Base-by-base conservation (phyloP, 257 asterid species). In the Solanum ossicruentum region DNA sequence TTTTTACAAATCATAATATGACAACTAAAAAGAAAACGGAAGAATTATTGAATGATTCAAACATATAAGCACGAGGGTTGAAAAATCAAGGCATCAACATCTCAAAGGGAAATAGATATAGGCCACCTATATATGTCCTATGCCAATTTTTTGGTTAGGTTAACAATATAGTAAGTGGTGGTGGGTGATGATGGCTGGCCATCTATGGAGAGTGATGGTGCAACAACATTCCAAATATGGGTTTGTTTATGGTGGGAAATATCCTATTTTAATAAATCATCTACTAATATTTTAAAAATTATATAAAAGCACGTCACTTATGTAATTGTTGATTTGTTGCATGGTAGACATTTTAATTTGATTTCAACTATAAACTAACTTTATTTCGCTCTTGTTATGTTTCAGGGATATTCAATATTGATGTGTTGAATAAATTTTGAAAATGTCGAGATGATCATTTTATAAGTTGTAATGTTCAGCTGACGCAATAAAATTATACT, bases 1-100 rank as follows among this genome's bases (percentile, higher is more conserved):
- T 5, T 36, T 6, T 4, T 36, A 36, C 5, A 36, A 36, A 36
- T 36, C 6, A 5, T 5, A 36, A 36, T 5, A 36, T 36, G 41
- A 36, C 41, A 36, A 36, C 41, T 36, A 36, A 36, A 36, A 36
- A 3, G 6, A 3, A 36, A 36, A 36, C 41, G 41, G 41, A 36
- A 6, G 41, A 0, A 36, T 3, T 36, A 5, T 36, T 7, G 60
- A 73, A 47, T 49, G 6, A 12, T 75, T 75, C 82, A 77, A 77
- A 51, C 23, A 51, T 23, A 5, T 0, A 15, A 51, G 82, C 82
- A 49, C 12, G 60, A 12, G 81, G 60, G 8, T 75, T 75, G 43
- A 43, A 75, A 49, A 49, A 23, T 23, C 60, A 75, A 73, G 41
- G 81, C 43, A 75, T 73, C 23, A 21, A 75, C 58, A 75, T 49